Percentiles rank a stretch among this genome's conserved stretches.
phyloP scores from a whole-genome alignment of 441 rosid genomes.

The Macaranga tanarius region DNA sequence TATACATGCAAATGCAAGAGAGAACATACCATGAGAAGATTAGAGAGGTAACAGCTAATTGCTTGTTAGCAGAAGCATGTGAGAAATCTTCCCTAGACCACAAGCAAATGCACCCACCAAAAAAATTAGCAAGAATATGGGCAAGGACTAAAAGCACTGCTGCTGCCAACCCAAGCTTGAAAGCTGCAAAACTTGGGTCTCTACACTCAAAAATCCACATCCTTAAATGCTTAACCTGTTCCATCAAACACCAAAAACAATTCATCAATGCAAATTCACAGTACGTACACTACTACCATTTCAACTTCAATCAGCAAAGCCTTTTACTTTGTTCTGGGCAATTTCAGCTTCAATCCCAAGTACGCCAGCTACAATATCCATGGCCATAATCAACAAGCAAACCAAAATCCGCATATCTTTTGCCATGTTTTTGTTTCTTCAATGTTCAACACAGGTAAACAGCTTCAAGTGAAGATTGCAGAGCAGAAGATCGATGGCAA shows the following conservation, averaged over 20 bases:
- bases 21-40: slow-evolving; percentile 71
- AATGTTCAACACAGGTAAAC: background rate
- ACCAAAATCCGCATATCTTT: slow-evolving; percentile 48
- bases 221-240: slow-evolving; percentile 71
- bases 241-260: background rate
- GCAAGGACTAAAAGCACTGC: slow-evolving; percentile 58
- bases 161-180: slow-evolving; percentile 74
- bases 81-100: slow-evolving; percentile 52
- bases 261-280: background rate
- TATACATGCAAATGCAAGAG: background rate
- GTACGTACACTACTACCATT: background rate
- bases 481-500: background rate
- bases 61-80: slow-evolving; percentile 58
- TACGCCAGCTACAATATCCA: slow-evolving; percentile 81
- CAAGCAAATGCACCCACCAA: slow-evolving; percentile 80
- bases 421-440: slow-evolving; percentile 32
- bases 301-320: background rate
- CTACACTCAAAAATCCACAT: slow-evolving; percentile 73
- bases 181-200: slow-evolving; percentile 73
- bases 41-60: slow-evolving; percentile 75
- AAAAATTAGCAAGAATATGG: slow-evolving; percentile 55
- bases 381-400: slow-evolving; percentile 60
- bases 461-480: background rate
- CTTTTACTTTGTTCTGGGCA: slow-evolving; percentile 68
- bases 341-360: slow-evolving; percentile 82